phyloP scores from a whole-genome alignment of 805 yeast genomes.

The Wickerhamiella lipophila region DNA sequence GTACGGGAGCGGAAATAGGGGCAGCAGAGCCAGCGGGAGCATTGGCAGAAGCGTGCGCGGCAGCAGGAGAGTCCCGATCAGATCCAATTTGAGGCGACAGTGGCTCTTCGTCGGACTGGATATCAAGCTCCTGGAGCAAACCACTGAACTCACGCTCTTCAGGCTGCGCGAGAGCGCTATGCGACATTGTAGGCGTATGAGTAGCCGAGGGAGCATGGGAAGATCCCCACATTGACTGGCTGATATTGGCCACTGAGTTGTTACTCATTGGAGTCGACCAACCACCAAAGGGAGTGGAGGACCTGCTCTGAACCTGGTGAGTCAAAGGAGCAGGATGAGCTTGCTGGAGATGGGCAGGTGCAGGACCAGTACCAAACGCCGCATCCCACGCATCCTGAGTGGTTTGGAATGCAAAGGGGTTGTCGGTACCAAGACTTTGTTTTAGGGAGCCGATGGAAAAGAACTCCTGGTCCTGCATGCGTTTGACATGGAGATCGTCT shows the following conservation, averaged over 20 bases:
- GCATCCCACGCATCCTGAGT: constrained; percentile 17
- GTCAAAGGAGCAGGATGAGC: background rate
- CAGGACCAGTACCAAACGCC: background rate
- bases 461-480: constrained; percentile 43
- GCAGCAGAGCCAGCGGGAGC: background rate
- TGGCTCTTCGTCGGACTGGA: constrained; percentile 9
- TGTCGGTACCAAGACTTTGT: constrained; percentile 36
- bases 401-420: constrained; percentile 41
- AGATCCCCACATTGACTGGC: constrained; percentile 8
- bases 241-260: background rate
- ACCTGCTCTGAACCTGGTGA: background rate
- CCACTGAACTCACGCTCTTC: constrained; percentile 10
- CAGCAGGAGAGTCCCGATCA: background rate
- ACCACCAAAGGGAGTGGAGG: constrained; percentile 7
- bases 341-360: background rate
- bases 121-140: constrained; percentile 5
- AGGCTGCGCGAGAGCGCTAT: background rate
- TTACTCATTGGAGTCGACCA: constrained; percentile 1
- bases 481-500: constrained; percentile 42
- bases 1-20: constrained; percentile 1
- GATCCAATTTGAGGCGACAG: background rate
- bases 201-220: background rate
- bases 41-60: background rate
- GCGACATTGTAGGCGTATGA: background rate
- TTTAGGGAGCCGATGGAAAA: constrained; percentile 44